phyloP scores from a whole-genome alignment of 768 basidiomycete species.

The Neoboletus brunneissimus region DNA sequence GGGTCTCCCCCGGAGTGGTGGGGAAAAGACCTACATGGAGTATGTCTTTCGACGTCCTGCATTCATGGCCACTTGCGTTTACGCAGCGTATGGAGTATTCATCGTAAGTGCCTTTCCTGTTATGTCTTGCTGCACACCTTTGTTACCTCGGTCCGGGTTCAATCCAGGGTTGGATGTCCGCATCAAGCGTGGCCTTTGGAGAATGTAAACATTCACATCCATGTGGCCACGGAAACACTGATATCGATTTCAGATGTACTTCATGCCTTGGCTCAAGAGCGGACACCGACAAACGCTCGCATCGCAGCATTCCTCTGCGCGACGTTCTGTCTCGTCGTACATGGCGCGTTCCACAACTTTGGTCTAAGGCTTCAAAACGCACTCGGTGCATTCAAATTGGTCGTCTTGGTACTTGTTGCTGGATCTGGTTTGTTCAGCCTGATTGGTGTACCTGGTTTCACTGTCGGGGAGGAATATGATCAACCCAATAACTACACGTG shows the following conservation, averaged over 20 bases:
- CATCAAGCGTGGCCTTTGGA: conserved; percentile 64
- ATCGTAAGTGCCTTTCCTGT: conserved; percentile 39
- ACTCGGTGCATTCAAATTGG: conserved; percentile 61
- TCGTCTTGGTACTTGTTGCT: conserved; percentile 50
- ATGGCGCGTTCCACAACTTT: conserved; percentile 50
- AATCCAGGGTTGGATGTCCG: conserved; percentile 53
- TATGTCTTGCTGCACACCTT: neutral
- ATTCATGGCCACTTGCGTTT: conserved; percentile 60
- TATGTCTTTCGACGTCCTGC: conserved; percentile 63
- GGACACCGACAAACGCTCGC: conserved; percentile 47
- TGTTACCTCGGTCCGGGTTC: neutral
- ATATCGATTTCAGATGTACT: conserved; percentile 50
- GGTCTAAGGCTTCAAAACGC: conserved; percentile 64
- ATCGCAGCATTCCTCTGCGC: conserved; percentile 53
- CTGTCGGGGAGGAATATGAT: conserved; percentile 49
- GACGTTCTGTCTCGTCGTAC: conserved; percentile 55
- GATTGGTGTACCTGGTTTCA: conserved; percentile 46
- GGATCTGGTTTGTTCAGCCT: conserved; percentile 54
- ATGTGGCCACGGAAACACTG: neutral
- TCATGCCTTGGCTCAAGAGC: conserved; percentile 48
- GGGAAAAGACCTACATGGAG: conserved; percentile 75
- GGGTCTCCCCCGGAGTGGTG: conserved; percentile 69
- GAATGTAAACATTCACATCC: conserved; percentile 50
- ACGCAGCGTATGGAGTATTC: conserved; percentile 54
- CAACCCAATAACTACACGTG: conserved; percentile 57